Percentiles rank a stretch among this genome's conserved stretches.
phyloP scores from a whole-genome alignment of 495 filamentous ascomycete species.

The Acidiella bohemica region DNA sequence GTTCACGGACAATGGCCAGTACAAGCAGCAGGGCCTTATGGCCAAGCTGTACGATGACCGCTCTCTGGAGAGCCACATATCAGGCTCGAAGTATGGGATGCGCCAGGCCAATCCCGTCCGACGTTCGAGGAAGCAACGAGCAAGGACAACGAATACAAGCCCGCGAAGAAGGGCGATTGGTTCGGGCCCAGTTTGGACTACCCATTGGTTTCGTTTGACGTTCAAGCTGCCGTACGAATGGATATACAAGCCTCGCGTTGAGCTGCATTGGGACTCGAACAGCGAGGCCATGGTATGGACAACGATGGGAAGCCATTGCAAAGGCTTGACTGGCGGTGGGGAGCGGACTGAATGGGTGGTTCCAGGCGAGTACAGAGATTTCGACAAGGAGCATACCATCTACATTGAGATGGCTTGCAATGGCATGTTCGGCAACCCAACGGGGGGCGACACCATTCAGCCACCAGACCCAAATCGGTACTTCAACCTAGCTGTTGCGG shows the following conservation, averaged over 20 bases:
- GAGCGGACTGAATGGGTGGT: conserved; percentile 86
- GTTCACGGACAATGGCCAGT: conserved; percentile 73
- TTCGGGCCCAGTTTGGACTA: conserved; percentile 93
- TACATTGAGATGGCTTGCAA: conserved; percentile 99
- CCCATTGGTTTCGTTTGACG: conserved; percentile 88
- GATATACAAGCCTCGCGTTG: conserved; percentile 58
- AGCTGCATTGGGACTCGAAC: conserved; percentile 90
- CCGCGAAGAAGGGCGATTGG: conserved; percentile 56
- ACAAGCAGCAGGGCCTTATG: conserved; percentile 60
- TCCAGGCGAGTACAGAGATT: conserved; percentile 59
- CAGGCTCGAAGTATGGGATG: conserved; percentile 62
- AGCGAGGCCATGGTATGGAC: conserved; percentile 88
- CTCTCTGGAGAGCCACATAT: conserved; percentile 74
- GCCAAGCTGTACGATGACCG: conserved; percentile 66
- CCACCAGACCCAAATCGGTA: conserved; percentile 72
- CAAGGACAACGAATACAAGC: conserved; percentile 63
- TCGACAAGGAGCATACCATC: conserved; percentile 67
- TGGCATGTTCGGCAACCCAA: conserved; percentile 90
- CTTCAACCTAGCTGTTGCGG: conserved; percentile 62
- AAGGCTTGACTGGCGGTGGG: conserved; percentile 84
- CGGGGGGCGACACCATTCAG: conserved; percentile 74
- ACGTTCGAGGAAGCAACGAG: no score
- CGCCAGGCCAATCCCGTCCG: conserved; percentile 80
- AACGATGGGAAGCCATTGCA: conserved; percentile 72
- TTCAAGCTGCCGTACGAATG: conserved; percentile 64